Evolutionary conservation across 768 basidiomycete genomes (phyloP), one percentile per base, ranked within the genome.

Genomic region (Agrocybe praecox): DNA sequence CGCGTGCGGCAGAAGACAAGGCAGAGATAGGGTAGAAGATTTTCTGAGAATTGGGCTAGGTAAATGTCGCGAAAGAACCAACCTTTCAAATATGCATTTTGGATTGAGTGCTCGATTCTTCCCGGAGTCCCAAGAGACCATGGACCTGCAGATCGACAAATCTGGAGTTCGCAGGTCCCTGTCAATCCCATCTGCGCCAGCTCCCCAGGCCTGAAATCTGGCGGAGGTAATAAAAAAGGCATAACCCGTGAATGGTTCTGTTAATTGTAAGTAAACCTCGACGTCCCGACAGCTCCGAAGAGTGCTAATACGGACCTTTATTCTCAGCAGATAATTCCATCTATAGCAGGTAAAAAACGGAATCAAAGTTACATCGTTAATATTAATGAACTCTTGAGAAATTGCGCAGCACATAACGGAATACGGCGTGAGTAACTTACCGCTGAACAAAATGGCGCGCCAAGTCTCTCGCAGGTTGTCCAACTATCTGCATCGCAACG

Each of bases 131-230:
- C 97, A 72, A 98, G 80, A 2, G 96, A 98, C 97, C 97, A 99
- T 1, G 94, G 92, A 2, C 95, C 94, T 12, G 92, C 90, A 15
- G 94, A 96, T 22, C 97, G 87, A 70, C 94, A 96, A 59, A 99
- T 94, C 67, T 99, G 97, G 67, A 97, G 80, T 69, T 99, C 97
- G 71, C 96, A 98, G 0, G 96, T 98, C 8, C 97, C 97, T 1
- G 92, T 94, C 40, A 99, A 79, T 32, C 92, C 90, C 74, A 92
- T 77, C 21, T 85, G 79, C 22, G 83, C 75, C 6, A 99, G 79
- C 60, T 98, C 94, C 6, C 82, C 81, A 15, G 87, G 82, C 61
- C 80, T 92, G 72, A 94, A 98, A 65, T 99, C 97, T 0, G 96
- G 86, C 26, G 96, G 91, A 14, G 97, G 97, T 29, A 97, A 72